phyloP scores from a whole-genome alignment of 768 basidiomycete species.

The Trametes cingulata region DNA sequence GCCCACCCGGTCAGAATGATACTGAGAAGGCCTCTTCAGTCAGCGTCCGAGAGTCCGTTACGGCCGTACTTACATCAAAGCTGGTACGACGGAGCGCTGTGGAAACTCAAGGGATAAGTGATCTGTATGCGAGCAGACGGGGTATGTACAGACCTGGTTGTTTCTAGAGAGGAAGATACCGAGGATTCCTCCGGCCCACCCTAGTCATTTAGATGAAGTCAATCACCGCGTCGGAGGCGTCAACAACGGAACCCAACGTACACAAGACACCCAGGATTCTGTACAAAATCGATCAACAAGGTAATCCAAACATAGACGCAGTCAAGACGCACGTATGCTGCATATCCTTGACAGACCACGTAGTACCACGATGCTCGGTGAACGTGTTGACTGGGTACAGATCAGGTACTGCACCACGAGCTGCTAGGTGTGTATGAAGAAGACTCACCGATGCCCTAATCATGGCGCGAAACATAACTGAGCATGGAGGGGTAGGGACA shows the following conservation, averaged over 20 bases:
- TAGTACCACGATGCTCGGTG: slow-evolving; percentile 81
- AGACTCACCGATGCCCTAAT: slow-evolving; percentile 58
- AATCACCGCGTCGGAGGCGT: too few species aligned
- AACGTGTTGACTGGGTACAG: slow-evolving; percentile 75
- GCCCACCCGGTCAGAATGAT: slow-evolving; percentile 93
- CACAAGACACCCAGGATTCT: slow-evolving; percentile 77
- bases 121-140: background rate
- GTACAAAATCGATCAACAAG: background rate
- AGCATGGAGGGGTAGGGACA: background rate
- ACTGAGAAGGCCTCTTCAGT: slow-evolving; percentile 37
- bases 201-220: slow-evolving; percentile 44
- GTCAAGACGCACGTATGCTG: slow-evolving; percentile 73
- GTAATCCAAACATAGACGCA: background rate
- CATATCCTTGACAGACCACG: slow-evolving; percentile 92
- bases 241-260: slow-evolving; percentile 40
- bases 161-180: slow-evolving; percentile 82
- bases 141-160: slow-evolving; percentile 56
- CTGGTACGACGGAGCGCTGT: slow-evolving; percentile 79
- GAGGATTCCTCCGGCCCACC: slow-evolving; percentile 92
- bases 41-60: background rate
- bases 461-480: background rate
- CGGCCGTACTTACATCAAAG: slow-evolving; percentile 61
- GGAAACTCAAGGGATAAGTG: background rate
- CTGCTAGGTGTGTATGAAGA: background rate
- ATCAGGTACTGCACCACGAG: background rate